Conservation (phyloP, 371 early-diverging fungal species). For the Mortierella sp. region DNA sequence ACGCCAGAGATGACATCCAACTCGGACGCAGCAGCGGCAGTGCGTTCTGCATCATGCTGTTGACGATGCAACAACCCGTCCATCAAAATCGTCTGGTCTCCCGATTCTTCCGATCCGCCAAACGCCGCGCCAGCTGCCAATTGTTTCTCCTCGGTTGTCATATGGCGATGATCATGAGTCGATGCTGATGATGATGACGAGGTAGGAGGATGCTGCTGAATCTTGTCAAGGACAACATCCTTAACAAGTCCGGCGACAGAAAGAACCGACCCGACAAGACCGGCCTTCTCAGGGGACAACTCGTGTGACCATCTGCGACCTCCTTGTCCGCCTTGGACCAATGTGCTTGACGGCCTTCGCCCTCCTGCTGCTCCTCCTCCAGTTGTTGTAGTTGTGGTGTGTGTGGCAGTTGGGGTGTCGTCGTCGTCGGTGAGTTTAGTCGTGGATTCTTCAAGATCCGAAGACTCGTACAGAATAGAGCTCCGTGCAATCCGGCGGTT, state of each 20-base stretch:
- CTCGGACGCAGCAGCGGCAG: slow-evolving; percentile 9
- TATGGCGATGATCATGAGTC: not conserved
- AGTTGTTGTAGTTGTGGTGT: not conserved
- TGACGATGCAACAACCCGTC: slow-evolving; percentile 27
- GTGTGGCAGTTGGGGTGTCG: too few relatives aligned
- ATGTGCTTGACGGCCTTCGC: slow-evolving; percentile 23
- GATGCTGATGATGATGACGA: not conserved
- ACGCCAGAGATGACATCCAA: too few relatives aligned
- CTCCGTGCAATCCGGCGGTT: slow-evolving; percentile 30
- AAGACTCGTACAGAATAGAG: slow-evolving; percentile 54
- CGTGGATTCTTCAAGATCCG: slow-evolving; percentile 24
- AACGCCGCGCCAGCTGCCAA: slow-evolving; percentile 39
- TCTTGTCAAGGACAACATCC: slow-evolving; percentile 54
- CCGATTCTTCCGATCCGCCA: slow-evolving; percentile 49
- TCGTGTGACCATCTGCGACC: slow-evolving; percentile 56
- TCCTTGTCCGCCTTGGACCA: slow-evolving; percentile 46
- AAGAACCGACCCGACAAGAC: slow-evolving; percentile 35
- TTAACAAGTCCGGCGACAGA: slow-evolving; percentile 48
- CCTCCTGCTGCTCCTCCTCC: not conserved
- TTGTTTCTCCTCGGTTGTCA: slow-evolving; percentile 26
- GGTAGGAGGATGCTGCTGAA: slow-evolving; percentile 30
- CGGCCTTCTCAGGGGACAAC: slow-evolving; percentile 54
- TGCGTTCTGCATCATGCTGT: slow-evolving; percentile 11
- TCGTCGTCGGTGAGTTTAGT: slow-evolving; percentile 6
- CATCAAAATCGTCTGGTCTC: slow-evolving; percentile 39